Base-by-base conservation (phyloP, 2,329 filamentous ascomycete genomes). In the Colletotrichum cuscutae region DNA sequence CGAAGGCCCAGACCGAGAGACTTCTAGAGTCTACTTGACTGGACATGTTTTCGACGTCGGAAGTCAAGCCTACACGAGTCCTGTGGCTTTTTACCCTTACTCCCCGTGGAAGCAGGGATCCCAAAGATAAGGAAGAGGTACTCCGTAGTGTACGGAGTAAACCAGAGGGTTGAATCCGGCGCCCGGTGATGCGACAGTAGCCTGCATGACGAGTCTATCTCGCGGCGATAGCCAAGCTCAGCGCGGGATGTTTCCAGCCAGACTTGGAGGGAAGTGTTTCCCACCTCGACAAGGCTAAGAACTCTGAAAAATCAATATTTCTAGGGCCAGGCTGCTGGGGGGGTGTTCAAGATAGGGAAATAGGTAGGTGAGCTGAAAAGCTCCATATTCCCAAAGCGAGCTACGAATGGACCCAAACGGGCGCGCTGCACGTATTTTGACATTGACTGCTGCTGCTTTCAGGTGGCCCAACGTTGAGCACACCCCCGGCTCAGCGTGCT, bases 141-240 rank as follows among this genome's bases (percentile, higher is more conserved):
- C 30, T 9, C 8, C 8, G 30, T 32, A 32, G 30, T 32, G 30
- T 32, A 11, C 9, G 54, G 61, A 62, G 8, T 49, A 22, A 63
- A 32, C 57, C 56, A 68, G 66, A 46, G 42, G 59, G 19, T n/a
- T n/a, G 53, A 22, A 35, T 46, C 24, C 53, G 58, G 59, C 65
- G 59, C 26, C 42, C 42, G 65, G 30, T 42, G 58, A 68, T 71
- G 65, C 58, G 58, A 68, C 69, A 22, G 37, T 58, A 58, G 24
- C 19, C 65, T 72, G 58, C 65, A 63, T 30, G 58, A 65, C 26
- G 52, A 68, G 13, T 42, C 30, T 63, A 22, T 63, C 42, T 64
- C 19, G n/a, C 52, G n/a, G n/a, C 22, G 69, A 72, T 62, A 63
- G 37, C 52, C 52, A 26, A 42, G 7, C 9, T 4, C 19, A 54